Percentiles rank a stretch among this genome's conserved stretches.
phyloP scores from a whole-genome alignment of 139 green algal species.

The Chlorokybus atmophyticus region DNA sequence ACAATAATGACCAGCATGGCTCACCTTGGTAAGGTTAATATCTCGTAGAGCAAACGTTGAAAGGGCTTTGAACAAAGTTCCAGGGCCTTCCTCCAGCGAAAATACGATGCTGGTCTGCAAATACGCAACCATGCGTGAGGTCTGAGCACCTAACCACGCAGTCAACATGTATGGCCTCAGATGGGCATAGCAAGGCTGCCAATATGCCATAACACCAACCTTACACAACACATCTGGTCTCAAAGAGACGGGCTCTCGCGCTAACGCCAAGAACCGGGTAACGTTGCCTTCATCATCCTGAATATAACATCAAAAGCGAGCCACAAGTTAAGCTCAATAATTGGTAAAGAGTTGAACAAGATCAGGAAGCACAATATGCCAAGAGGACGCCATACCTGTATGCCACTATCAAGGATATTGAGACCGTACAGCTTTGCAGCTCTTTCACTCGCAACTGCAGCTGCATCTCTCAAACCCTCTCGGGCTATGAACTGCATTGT shows the following conservation, averaged over 20 bases:
- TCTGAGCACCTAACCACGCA: too few species aligned
- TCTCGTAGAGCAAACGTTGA: slow-evolving; percentile 87
- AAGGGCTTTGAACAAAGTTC: slow-evolving; percentile 91
- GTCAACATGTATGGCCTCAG: too few species aligned
- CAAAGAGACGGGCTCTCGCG: slow-evolving; percentile 65
- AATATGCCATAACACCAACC: too few species aligned
- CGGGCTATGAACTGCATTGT: too few species aligned
- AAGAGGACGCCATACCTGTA: slow-evolving; percentile 45
- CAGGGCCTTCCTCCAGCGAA: slow-evolving; percentile 52
- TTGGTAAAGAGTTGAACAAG: too few species aligned
- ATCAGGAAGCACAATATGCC: too few species aligned
- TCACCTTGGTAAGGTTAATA: slow-evolving; percentile 84
- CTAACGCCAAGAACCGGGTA: slow-evolving; percentile 87
- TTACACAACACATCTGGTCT: too few species aligned
- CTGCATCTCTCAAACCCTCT: slow-evolving; percentile 28
- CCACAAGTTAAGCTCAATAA: too few species aligned
- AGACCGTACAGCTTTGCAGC: slow-evolving; percentile 49
- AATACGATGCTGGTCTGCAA: slow-evolving; percentile 89
- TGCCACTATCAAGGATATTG: slow-evolving; percentile 52
- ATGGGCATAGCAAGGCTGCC: too few species aligned
- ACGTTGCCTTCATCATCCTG: slow-evolving; percentile 64
- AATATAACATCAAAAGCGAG: not conserved
- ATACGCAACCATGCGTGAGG: not conserved
- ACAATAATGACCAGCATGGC: too few species aligned
- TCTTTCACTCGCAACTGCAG: slow-evolving; percentile 48